These are phyloP conservation scores for Globisporangium spinosum DNA, from an alignment of 352 stramenopile species.

Conservation along the genomic window DNA sequence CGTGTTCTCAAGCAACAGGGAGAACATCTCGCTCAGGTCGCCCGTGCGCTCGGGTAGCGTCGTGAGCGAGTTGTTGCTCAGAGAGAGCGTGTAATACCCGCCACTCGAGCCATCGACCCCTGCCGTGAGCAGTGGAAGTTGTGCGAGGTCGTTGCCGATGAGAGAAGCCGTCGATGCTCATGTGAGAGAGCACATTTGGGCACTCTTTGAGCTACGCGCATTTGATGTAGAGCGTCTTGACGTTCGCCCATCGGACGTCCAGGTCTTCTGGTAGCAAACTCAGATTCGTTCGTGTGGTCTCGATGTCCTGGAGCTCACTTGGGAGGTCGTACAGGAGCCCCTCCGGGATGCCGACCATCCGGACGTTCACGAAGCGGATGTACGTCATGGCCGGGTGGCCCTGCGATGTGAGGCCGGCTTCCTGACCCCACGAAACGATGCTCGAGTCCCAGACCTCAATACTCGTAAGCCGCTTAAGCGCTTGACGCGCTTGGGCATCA, in stretches of 20 bases:
- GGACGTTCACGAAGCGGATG: slow-evolving; percentile 19
- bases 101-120: not conserved
- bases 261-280: slow-evolving; percentile 19
- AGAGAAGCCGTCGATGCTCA: slow-evolving; percentile 21
- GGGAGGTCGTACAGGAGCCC: slow-evolving; percentile 19
- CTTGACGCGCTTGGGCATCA: slow-evolving; percentile 16
- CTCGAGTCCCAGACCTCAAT: slow-evolving; percentile 29
- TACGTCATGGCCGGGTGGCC: slow-evolving; percentile 18
- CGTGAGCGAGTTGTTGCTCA: slow-evolving; percentile 20
- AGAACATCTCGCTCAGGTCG: not conserved
- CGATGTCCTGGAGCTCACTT: slow-evolving; percentile 20
- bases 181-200: slow-evolving; percentile 7
- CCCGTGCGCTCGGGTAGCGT: slow-evolving; percentile 1
- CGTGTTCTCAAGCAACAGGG: slow-evolving; percentile 19
- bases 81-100: slow-evolving; percentile 10
- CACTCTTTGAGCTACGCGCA: slow-evolving; percentile 14
- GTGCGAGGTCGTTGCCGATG: slow-evolving; percentile 18
- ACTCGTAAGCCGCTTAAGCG: slow-evolving; percentile 19
- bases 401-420: slow-evolving; percentile 12
- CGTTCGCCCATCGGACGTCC: slow-evolving; percentile 13
- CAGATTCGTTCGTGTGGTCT: slow-evolving; percentile 23
- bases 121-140: not conserved
- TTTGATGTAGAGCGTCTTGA: slow-evolving; percentile 26
- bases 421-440: slow-evolving; percentile 15
- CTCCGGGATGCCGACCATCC: slow-evolving; percentile 15